Evolutionary conservation across 2,329 filamentous ascomycete genomes (phyloP).

Genomic region (Fusarium austroafricanum): DNA sequence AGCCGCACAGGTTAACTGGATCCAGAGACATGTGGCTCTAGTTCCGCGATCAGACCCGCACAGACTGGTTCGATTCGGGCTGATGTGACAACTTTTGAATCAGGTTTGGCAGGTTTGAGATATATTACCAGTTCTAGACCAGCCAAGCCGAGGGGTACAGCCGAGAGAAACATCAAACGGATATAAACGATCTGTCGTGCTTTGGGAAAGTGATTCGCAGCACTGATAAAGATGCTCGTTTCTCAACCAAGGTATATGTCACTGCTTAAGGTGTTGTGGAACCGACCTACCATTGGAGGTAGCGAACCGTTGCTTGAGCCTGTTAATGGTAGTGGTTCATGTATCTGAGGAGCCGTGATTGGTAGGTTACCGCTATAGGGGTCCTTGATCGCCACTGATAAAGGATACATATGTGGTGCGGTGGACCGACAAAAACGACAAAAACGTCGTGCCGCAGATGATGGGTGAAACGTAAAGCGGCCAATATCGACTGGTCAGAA

Average conservation of each 20-base stretch:
- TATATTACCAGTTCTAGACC: not conserved
- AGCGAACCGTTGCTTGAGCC: not conserved
- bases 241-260: not conserved
- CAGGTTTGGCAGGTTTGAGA: not conserved
- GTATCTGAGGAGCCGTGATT: too few species aligned
- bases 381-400: not conserved
- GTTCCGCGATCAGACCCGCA: conserved; percentile 7
- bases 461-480: too few species aligned
- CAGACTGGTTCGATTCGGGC: not conserved
- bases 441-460: too few species aligned
- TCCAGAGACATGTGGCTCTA: not conserved
- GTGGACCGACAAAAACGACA: too few species aligned
- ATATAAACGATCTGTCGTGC: not conserved
- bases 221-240: not conserved
- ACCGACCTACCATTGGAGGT: not conserved
- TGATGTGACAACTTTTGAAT: not conserved
- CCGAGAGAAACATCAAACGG: not conserved
- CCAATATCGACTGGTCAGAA: too few species aligned
- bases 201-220: too few species aligned
- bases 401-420: too few species aligned
- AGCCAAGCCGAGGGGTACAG: not conserved
- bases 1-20: not conserved
- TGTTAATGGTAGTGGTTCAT: not conserved
- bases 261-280: not conserved
- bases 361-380: too few species aligned